Percentiles rank a stretch among this genome's conserved stretches.
phyloP scores from a whole-genome alignment of 257 asterid species.

The Solanum chilense region DNA sequence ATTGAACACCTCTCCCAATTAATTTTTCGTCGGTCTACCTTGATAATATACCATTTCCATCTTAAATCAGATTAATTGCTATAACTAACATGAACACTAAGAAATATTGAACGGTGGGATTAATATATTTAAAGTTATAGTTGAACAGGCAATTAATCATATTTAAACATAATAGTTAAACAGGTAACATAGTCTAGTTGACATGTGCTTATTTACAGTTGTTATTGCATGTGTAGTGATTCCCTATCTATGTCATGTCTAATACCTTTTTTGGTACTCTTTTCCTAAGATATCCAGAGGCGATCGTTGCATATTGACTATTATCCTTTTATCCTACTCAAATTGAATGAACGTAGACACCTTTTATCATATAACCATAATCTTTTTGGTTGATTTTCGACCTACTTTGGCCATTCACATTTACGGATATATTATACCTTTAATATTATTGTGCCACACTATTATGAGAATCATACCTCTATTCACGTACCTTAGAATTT shows the following conservation, averaged over 20 bases:
- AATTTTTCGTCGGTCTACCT: not conserved
- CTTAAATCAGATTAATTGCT: not conserved
- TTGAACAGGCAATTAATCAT: not conserved
- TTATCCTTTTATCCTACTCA: not conserved
- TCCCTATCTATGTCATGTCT: not conserved
- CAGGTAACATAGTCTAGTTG: not conserved
- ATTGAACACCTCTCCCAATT: not conserved
- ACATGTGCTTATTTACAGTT: not conserved
- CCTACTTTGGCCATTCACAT: not conserved
- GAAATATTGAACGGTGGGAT: not conserved
- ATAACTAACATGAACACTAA: not conserved
- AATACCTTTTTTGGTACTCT: not conserved
- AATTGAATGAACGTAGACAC: not conserved
- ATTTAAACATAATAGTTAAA: not conserved
- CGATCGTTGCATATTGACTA: not conserved
- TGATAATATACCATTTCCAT: not conserved
- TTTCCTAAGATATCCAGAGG: not conserved
- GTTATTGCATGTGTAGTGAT: not conserved
- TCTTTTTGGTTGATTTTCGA: not conserved
- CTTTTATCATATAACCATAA: not conserved
- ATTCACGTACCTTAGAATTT: not conserved
- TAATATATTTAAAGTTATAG: not conserved
- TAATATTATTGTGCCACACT: not conserved
- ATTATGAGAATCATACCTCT: not conserved
- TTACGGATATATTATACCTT: not conserved